Conservation (phyloP, 352 stramenopile species). For the Pythium guiyangense region DNA sequence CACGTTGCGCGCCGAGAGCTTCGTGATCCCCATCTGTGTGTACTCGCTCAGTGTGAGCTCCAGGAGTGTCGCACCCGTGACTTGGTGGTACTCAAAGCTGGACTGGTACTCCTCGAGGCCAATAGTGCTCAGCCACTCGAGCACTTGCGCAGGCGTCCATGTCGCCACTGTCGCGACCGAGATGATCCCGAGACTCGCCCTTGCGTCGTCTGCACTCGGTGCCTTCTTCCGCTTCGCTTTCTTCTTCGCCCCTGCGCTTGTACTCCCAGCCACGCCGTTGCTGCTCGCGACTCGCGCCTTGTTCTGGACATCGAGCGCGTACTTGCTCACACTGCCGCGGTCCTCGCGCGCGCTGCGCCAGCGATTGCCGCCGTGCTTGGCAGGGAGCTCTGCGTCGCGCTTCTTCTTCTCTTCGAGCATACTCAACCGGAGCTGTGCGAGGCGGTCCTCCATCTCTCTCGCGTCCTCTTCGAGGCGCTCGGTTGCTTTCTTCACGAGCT, state of each 20-base stretch:
- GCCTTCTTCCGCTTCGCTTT: constrained; percentile 19
- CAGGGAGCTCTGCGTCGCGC: constrained; percentile 40
- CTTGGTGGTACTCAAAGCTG: constrained; percentile 76
- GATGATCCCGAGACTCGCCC: constrained; percentile 10
- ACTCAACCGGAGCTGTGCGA: constrained; percentile 46
- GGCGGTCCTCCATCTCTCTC: constrained; percentile 58
- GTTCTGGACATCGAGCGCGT: constrained; percentile 58
- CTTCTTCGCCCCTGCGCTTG: background rate
- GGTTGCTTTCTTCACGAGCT: constrained; percentile 28
- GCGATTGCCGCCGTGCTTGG: constrained; percentile 60
- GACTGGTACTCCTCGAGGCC: constrained; percentile 58
- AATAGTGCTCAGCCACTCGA: constrained; percentile 58
- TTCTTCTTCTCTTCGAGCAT: constrained; percentile 69
- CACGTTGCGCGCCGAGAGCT: constrained; percentile 52
- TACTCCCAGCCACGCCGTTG: background rate
- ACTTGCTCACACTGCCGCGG: constrained; percentile 65
- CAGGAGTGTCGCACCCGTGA: constrained; percentile 50
- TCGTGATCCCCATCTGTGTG: constrained; percentile 42
- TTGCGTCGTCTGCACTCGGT: background rate
- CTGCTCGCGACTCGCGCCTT: constrained; percentile 13
- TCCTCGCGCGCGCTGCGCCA: constrained; percentile 76
- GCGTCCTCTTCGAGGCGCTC: constrained; percentile 72
- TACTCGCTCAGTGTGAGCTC: constrained; percentile 40
- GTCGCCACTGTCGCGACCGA: constrained; percentile 34
- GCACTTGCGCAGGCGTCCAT: constrained; percentile 54